Base-by-base conservation (phyloP, 805 yeast species). In the Lipomyces anomalus region DNA sequence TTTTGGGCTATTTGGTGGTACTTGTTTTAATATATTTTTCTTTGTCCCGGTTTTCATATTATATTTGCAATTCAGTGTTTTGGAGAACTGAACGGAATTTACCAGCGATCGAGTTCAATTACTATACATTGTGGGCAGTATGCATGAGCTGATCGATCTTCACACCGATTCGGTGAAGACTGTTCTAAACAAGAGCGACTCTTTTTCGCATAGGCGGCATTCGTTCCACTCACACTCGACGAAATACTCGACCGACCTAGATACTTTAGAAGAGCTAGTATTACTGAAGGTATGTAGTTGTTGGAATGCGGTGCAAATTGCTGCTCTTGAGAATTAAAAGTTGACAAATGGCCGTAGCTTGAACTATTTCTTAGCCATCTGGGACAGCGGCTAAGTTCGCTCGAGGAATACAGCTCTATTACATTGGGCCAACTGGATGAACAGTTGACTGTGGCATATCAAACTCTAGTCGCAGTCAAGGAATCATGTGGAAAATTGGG, bases 381-480 rank as follows among this genome's bases (percentile, higher is more conserved):
- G 6, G 60, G 47, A 28, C 45, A 55, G 39, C 54, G 61, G 26
- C 55, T 68, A 33, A 58, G 55, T 26, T 50, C 57, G 20, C 53
- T 67, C 50, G 72, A 67, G 53, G 52, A 56, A 38, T 59, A 49
- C 42, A 62, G 65, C 4, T 47, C 62, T 5, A 46, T 49, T 32
- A 59, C 58, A 53, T 58, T 59, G 21, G 47, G 45, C 22, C 56
- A 51, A 29, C 53, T 65, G 11, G 70, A 67, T 48, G 61, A 59
- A 28, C 49, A 51, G 38, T 56, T 63, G 29, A 54, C 49, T 32
- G 46, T 46, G 20, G 60, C 66, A 4, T 56, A 56, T 38, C 52
- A 56, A 16, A 56, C 59, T 16, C 55, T 64, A 18, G 44, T 45
- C 5, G 56, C 53, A n/a, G 57, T 67, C 21, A 55, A 61, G 26